Evolutionary conservation across 805 yeast species (phyloP).

Genomic region (Lipomyces oligophaga): DNA sequence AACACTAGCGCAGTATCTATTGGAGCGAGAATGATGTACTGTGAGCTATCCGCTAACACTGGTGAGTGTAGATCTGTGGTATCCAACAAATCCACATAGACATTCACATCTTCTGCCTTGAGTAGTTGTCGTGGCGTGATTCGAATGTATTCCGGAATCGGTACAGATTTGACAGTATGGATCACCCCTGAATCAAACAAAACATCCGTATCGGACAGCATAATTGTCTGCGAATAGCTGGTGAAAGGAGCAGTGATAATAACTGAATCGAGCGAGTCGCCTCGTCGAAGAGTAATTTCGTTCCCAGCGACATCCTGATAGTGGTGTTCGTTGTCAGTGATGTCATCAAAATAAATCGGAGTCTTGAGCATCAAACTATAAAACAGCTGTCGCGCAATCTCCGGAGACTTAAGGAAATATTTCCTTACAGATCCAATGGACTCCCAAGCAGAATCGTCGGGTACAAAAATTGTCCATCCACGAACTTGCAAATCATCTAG

Average conservation of each 20-base stretch:
- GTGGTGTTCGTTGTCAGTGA: neutral
- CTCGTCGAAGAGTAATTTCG: constrained; percentile 5
- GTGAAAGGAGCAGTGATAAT: constrained; percentile 2
- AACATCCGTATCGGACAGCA: constrained; percentile 6
- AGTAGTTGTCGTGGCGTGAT: constrained; percentile 23
- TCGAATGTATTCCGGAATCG: constrained; percentile 18
- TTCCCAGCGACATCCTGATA: constrained; percentile 16
- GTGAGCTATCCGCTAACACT: constrained; percentile 14
- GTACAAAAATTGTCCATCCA: constrained; percentile 21
- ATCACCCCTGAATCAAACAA: constrained; percentile 22
- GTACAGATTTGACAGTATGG: constrained; percentile 15
- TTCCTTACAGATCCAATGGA: constrained; percentile 15
- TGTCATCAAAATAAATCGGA: constrained; percentile 15
- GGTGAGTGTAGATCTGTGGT: constrained; percentile 1
- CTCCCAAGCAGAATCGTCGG: constrained; percentile 22
- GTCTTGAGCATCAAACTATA: constrained; percentile 13
- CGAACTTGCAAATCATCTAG: constrained; percentile 8
- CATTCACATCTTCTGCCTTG: constrained; percentile 8
- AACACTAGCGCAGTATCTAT: constrained; percentile 7
- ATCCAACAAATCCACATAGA: constrained; percentile 20
- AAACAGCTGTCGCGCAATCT: constrained; percentile 9
- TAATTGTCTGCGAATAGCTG: neutral
- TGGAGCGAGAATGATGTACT: constrained; percentile 21
- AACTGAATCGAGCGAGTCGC: neutral
- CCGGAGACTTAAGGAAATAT: constrained; percentile 10